Evolutionary conservation across 1,284 basidiomycete species (phyloP).

Genomic region (Irpex sp.): DNA sequence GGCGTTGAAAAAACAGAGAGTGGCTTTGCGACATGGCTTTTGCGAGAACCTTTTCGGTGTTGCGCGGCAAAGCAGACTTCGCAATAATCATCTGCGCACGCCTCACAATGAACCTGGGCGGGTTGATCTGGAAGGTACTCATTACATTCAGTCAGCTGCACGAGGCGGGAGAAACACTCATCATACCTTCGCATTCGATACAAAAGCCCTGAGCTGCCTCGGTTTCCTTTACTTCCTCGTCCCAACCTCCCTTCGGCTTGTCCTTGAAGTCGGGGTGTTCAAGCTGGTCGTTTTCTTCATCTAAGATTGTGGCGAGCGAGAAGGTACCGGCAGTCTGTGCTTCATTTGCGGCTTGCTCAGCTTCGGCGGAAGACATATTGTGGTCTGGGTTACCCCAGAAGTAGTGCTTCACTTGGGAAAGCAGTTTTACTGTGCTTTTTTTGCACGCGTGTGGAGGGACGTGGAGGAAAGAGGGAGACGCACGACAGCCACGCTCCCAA

Average conservation of each 20-base stretch:
- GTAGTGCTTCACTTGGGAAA: neutral
- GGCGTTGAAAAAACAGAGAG: constrained; percentile 27
- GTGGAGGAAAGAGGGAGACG: neutral
- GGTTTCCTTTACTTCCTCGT: constrained; percentile 50
- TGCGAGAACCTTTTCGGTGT: constrained; percentile 73
- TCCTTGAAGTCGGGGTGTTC: constrained; percentile 44
- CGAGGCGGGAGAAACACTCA: neutral
- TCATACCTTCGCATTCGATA: constrained; percentile 73
- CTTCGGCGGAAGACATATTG: constrained; percentile 14
- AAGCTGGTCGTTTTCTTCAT: constrained; percentile 50
- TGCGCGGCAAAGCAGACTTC: constrained; percentile 79
- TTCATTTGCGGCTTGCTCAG: constrained; percentile 3
- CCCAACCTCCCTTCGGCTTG: constrained; percentile 46
- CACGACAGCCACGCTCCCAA: neutral
- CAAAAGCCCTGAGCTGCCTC: constrained; percentile 61
- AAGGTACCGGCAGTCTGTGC: constrained; percentile 26
- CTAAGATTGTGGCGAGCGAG: constrained; percentile 63
- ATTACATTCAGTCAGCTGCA: neutral
- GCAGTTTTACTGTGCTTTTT: neutral
- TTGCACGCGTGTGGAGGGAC: neutral
- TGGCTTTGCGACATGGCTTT: constrained; percentile 52
- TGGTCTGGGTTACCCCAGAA: neutral
- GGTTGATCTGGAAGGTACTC: constrained; percentile 58
- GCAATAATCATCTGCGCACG: constrained; percentile 67
- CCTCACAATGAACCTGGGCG: constrained; percentile 63